A percentile compares a stretch with the other conserved stretches of the same genome.
Evolutionary conservation across 108 stramenopile genomes (phyloP).

Genomic region (Skeletonema marinoi): DNA sequence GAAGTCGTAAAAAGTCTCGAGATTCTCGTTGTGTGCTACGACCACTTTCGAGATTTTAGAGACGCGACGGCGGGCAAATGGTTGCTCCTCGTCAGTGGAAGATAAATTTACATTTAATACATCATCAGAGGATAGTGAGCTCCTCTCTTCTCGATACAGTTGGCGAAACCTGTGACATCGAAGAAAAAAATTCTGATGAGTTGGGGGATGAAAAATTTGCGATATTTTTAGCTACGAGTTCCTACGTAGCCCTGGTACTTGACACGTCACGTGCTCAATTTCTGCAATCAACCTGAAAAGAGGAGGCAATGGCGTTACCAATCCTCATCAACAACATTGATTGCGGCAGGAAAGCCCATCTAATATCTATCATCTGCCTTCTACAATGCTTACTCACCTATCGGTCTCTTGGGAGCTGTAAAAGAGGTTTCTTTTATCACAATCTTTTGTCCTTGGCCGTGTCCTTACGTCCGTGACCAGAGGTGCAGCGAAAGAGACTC

Average conservation of each 20-base stretch:
- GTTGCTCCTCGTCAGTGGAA: conserved; percentile 24
- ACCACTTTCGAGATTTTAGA: conserved; percentile 85
- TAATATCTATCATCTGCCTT: not conserved
- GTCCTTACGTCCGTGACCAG: conserved; percentile 78
- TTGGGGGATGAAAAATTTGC: not conserved
- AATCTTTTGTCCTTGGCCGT: conserved; percentile 56
- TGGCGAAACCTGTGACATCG: conserved; percentile 64
- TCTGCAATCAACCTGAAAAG: not conserved
- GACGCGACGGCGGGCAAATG: conserved; percentile 60
- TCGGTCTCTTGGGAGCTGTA: conserved; percentile 76
- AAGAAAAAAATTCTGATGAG: not conserved
- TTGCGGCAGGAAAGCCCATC: not conserved
- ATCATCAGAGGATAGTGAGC: conserved; percentile 35
- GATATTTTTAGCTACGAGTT: not conserved
- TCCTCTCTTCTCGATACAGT: conserved; percentile 79
- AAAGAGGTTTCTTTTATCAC: conserved; percentile 49
- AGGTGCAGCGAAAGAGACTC: conserved; percentile 67
- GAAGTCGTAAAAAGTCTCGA: conserved; percentile 74
- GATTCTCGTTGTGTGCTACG: conserved; percentile 75
- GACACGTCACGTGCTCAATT: not conserved
- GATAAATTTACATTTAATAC: conserved; percentile 52
- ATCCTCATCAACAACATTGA: not conserved
- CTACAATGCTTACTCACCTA: conserved; percentile 49
- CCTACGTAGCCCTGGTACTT: not conserved
- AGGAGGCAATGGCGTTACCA: not conserved